Evolutionary conservation across 129 eudicot genomes (phyloP), one percentile per base, ranked within the genome.

Genomic region (Flaveria linearis): DNA sequence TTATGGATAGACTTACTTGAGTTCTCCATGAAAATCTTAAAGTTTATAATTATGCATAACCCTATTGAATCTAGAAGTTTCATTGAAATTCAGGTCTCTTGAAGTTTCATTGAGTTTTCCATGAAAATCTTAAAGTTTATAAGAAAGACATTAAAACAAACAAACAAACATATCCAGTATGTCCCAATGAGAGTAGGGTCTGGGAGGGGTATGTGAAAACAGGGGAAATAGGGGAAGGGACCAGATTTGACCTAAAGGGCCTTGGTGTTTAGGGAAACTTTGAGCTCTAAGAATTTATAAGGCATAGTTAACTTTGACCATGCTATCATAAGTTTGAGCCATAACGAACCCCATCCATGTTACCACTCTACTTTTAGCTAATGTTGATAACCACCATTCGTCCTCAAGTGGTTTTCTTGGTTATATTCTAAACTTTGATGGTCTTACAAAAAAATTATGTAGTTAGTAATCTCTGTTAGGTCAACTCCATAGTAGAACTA

Each of bases 201-300:
- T 20, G 22, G 22, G 22, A 20, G 22, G 22, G 22, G 22, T 20
- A 20, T 0, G 22, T 20, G 22, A 20, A 20, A 20, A 20, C 22
- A 20, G 22, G 22, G 22, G 33, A 28, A 28, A 28, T 7, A 33
- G 41, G 41, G 41, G 41, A 36, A 36, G 41, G 41, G 41, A 7
- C 41, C 41, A 36, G 41, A 36, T 36, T 36, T 36, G 41, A 36
- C 41, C 8, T 36, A 36, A 62, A 55, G 61, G 61, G 61, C 25
- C 61, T 55, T 60, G 66, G 41, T 12, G 39, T 23, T 60, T 25
- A 25, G 39, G 66, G 66, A 52, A 57, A 57, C 64, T 60, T 60
- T 60, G 39, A 60, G 41, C 65, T 58, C 36, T 58, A 58, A 58
- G 65, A 58, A 36, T 36, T 36, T 25, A 60, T 60, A 23, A 25